phyloP scores from a whole-genome alignment of 208 protist genomes.

The Balamuthia mandrillaris region DNA sequence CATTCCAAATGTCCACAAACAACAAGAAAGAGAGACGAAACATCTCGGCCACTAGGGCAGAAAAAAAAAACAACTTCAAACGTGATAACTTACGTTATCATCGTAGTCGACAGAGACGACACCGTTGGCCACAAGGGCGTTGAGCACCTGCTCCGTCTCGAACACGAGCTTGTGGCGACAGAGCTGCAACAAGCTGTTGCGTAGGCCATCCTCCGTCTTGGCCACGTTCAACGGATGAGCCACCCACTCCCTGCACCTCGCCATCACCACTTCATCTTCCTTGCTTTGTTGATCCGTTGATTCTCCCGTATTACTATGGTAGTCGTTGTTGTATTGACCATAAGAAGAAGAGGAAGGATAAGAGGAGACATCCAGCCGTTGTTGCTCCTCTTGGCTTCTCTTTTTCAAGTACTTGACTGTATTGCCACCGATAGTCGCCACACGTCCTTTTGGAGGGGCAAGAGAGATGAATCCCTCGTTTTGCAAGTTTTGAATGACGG shows the following conservation, averaged over 20 bases:
- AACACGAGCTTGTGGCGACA: neutral
- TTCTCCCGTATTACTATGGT: neutral
- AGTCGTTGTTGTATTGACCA: neutral
- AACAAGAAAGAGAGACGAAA: too few relatives aligned
- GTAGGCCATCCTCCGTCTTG: neutral
- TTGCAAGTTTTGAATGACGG: neutral
- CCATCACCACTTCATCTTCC: neutral
- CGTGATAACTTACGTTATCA: slow-evolving; percentile 28
- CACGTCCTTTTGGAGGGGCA: too few relatives aligned
- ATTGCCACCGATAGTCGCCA: neutral
- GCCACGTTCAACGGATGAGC: slow-evolving; percentile 4
- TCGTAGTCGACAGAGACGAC: neutral
- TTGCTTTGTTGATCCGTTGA: neutral
- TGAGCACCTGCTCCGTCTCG: neutral
- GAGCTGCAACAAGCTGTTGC: neutral
- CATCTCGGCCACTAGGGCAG: too few relatives aligned
- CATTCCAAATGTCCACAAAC: too few relatives aligned
- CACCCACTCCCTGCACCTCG: slow-evolving; percentile 9
- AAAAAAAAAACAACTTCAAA: too few relatives aligned
- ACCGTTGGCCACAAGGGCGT: neutral
- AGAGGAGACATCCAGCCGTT: neutral
- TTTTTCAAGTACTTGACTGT: slow-evolving; percentile 21
- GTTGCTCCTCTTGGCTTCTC: neutral
- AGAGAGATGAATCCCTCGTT: neutral
- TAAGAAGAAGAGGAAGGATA: neutral